phyloP scores from a whole-genome alignment of 768 basidiomycete species.

The Fistulinella prunicolor region DNA sequence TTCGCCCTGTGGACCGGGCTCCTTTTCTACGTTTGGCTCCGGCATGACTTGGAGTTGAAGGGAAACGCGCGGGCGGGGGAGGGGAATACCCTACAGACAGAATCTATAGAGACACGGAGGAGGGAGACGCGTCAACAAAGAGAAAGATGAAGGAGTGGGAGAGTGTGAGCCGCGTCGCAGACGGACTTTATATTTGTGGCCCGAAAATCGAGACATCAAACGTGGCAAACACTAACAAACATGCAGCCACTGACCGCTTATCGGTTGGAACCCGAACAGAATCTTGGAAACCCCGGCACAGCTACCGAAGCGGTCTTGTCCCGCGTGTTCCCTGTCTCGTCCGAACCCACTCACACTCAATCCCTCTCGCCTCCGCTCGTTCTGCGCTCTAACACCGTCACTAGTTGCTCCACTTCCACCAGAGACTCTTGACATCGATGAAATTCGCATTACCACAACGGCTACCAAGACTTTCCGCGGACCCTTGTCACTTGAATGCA shows the following conservation, averaged over 20 bases:
- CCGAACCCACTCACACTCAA: no score
- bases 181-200: slow-evolving; percentile 35
- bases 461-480: neutral
- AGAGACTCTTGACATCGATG: no score
- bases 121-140: slow-evolving; percentile 5
- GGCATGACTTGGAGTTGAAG: slow-evolving; percentile 20
- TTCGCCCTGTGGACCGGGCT: slow-evolving; percentile 57
- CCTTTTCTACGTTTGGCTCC: slow-evolving; percentile 56
- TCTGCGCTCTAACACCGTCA: slow-evolving; percentile 16
- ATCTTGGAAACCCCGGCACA: slow-evolving; percentile 27
- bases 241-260: slow-evolving; percentile 16
- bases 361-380: neutral
- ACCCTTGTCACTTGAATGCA: neutral
- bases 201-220: slow-evolving; percentile 29
- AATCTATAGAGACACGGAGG: slow-evolving; percentile 22
- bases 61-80: neutral
- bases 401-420: neutral
- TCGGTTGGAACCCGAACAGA: slow-evolving; percentile 23
- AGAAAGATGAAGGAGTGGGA: slow-evolving; percentile 31
- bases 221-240: slow-evolving; percentile 25
- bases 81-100: slow-evolving; percentile 27
- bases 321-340: neutral
- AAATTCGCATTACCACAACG: no score
- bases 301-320: slow-evolving; percentile 7
- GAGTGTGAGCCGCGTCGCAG: slow-evolving; percentile 24